These are phyloP conservation scores for Angomonas ambiguus DNA, from an alignment of 208 protist species.

Conservation along the genomic window DNA sequence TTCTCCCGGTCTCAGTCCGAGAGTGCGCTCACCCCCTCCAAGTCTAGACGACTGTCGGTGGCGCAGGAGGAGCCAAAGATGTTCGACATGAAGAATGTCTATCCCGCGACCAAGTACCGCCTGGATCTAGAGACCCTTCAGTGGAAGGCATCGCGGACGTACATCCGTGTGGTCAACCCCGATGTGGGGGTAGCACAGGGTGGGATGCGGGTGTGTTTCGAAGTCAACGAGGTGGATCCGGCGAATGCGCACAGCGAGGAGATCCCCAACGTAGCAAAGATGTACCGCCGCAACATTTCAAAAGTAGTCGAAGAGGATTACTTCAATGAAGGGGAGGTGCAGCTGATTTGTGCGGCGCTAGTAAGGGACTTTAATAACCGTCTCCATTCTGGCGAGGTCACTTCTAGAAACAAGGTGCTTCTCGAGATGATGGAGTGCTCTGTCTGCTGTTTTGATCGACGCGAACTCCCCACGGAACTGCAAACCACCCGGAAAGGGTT, in stretches of 20 bases:
- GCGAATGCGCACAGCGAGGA: conserved; percentile 30
- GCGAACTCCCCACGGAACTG: conserved; percentile 37
- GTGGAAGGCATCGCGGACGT: conserved; percentile 28
- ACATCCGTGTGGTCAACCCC: conserved; percentile 42
- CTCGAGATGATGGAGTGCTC: conserved; percentile 29
- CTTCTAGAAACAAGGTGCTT: conserved; percentile 20
- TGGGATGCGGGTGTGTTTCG: conserved; percentile 74
- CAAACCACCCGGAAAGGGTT: conserved; percentile 35
- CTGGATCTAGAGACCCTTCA: conserved; percentile 31
- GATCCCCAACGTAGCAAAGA: conserved; percentile 54
- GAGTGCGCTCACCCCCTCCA: not conserved
- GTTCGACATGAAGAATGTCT: conserved; percentile 25
- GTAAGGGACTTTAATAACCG: conserved; percentile 45
- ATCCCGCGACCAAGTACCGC: conserved; percentile 46
- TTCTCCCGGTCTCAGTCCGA: not conserved
- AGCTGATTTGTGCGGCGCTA: conserved; percentile 57
- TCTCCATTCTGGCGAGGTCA: conserved; percentile 14
- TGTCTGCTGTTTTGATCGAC: conserved; percentile 36
- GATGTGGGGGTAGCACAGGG: conserved; percentile 40
- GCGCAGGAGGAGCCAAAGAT: conserved; percentile 3
- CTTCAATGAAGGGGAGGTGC: conserved; percentile 58
- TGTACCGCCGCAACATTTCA: conserved; percentile 56
- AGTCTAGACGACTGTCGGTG: not conserved
- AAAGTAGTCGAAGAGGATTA: conserved; percentile 71
- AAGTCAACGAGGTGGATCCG: conserved; percentile 56